Conservation (phyloP, 1,284 basidiomycete genomes). For the Xerocomus minutiporus region DNA sequence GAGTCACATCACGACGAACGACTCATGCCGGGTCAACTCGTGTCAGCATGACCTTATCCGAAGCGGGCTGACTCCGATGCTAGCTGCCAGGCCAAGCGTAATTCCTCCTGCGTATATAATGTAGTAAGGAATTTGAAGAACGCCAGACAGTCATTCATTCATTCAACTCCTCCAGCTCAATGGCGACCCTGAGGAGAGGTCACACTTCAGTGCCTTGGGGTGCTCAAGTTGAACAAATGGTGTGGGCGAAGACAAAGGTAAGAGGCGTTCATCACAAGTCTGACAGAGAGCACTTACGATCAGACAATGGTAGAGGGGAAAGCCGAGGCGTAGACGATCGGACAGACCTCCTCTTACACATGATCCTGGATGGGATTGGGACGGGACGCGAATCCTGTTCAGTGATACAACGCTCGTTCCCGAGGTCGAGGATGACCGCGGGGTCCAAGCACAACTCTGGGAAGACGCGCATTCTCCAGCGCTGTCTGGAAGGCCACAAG, state of each 20-base stretch:
- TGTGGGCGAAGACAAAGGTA: conserved; percentile 18
- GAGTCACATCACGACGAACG: background rate
- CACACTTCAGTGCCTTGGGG: conserved; percentile 14
- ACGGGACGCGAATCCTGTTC: conserved; percentile 14
- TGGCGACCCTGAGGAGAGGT: conserved; percentile 22
- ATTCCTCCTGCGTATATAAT: conserved; percentile 13
- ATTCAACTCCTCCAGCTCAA: background rate
- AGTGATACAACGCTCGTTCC: background rate
- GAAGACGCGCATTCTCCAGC: conserved; percentile 4
- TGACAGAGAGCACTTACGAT: conserved; percentile 4
- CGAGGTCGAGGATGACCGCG: conserved; percentile 1
- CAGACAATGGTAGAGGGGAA: conserved; percentile 12
- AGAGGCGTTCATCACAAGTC: background rate
- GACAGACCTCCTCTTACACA: conserved; percentile 16
- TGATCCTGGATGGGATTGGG: conserved; percentile 26
- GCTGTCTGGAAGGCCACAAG: background rate
- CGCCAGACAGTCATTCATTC: background rate
- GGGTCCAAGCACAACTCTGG: background rate
- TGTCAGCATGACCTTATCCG: background rate
- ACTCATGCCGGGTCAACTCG: background rate
- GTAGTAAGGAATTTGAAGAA: background rate
- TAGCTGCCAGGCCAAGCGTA: background rate
- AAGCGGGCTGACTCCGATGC: background rate
- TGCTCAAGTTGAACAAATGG: conserved; percentile 4
- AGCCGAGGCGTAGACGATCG: conserved; percentile 13